Percentiles rank a stretch among this genome's conserved stretches.
Evolutionary conservation across 1,284 basidiomycete genomes (phyloP).

Genomic region (Apiotrichum porosum): DNA sequence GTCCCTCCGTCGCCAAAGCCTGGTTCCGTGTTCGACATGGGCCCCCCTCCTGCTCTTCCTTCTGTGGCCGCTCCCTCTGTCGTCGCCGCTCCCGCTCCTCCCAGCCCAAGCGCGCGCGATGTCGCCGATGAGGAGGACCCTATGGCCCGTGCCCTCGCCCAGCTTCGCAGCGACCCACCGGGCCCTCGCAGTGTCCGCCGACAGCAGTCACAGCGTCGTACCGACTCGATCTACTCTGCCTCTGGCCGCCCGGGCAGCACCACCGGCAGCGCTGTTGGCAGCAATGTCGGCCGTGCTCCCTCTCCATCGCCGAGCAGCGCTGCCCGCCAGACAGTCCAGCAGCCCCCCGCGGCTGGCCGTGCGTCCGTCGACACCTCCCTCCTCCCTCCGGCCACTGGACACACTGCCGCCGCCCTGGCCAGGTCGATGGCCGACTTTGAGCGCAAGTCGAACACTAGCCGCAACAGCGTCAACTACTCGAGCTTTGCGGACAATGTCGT

Average conservation of each 20-base stretch:
- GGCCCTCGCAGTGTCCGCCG: constrained; percentile 41
- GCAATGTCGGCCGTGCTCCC: constrained; percentile 8
- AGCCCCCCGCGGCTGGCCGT: constrained; percentile 1
- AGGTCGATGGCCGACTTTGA: constrained; percentile 48
- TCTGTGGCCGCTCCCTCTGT: constrained; percentile 13
- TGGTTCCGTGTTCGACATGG: no score
- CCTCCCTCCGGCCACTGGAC: constrained; percentile 45
- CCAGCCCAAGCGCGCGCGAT: constrained; percentile 28
- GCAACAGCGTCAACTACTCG: constrained; percentile 50
- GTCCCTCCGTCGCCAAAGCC: no score
- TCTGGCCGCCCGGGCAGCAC: constrained; percentile 23
- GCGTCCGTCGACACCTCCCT: constrained; percentile 41
- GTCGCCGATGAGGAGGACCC: constrained; percentile 59
- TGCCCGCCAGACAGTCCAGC: constrained; percentile 4
- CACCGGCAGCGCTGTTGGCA: background rate
- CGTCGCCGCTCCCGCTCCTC: constrained; percentile 11
- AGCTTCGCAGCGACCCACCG: constrained; percentile 51
- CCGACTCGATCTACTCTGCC: constrained; percentile 36
- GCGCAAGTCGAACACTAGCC: constrained; percentile 25
- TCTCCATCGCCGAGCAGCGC: constrained; percentile 29
- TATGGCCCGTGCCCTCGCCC: constrained; percentile 56
- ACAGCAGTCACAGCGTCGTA: constrained; percentile 39
- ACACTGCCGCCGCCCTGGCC: constrained; percentile 48
- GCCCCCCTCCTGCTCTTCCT: constrained; percentile 3
- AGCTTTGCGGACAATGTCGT: constrained; percentile 65